Evolutionary conservation across 495 filamentous ascomycete species (phyloP).

Genomic region (Talaromyces ruber): DNA sequence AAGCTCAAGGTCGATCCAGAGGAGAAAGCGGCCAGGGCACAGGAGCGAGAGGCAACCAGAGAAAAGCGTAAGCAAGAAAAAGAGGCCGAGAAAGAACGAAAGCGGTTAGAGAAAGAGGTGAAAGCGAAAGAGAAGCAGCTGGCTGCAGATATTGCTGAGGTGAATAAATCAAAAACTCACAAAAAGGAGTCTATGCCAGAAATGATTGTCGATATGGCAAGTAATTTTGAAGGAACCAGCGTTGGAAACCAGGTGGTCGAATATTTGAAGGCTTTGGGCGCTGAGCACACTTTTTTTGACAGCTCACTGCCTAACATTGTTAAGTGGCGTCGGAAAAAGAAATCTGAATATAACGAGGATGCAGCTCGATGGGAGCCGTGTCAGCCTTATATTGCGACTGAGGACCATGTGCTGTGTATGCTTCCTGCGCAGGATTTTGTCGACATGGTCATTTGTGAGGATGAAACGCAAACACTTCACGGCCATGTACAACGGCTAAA

Average conservation of each 20-base stretch:
- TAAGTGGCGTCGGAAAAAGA: slow-evolving; percentile 67
- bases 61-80: slow-evolving; percentile 35
- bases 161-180: slow-evolving; percentile 67
- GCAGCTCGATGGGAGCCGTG: slow-evolving; percentile 61
- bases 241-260: slow-evolving; percentile 41
- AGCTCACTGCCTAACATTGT: slow-evolving; percentile 51
- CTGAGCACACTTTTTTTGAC: slow-evolving; percentile 42
- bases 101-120: slow-evolving; percentile 41
- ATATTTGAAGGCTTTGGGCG: slow-evolving; percentile 49
- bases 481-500: slow-evolving; percentile 50
- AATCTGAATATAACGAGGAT: slow-evolving; percentile 51
- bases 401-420: slow-evolving; percentile 60
- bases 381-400: slow-evolving; percentile 43
- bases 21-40: slow-evolving; percentile 48
- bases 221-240: slow-evolving; percentile 37
- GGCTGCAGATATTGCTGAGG: slow-evolving; percentile 60
- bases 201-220: slow-evolving; percentile 76
- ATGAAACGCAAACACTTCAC: slow-evolving; percentile 40
- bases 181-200: slow-evolving; percentile 69
- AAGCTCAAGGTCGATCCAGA: slow-evolving; percentile 24
- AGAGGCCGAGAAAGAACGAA: slow-evolving; percentile 41
- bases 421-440: slow-evolving; percentile 62
- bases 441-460: slow-evolving; percentile 41
- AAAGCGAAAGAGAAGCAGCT: slow-evolving; percentile 56
- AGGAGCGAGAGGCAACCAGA: slow-evolving; percentile 40